Base-by-base conservation (phyloP, 176 grass and related monocot species). In the Tillandsia fasciculata region DNA sequence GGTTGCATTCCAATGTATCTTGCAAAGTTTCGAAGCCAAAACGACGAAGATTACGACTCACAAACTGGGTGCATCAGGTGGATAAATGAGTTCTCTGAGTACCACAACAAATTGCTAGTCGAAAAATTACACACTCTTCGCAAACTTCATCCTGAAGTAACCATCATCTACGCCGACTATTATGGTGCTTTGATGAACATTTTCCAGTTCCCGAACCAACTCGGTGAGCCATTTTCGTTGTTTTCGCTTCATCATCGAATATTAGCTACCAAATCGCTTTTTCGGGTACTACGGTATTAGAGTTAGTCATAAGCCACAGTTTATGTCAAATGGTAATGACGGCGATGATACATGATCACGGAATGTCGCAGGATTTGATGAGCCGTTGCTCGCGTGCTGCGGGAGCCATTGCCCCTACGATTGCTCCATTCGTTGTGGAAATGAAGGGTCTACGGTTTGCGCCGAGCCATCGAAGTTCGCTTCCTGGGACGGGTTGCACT, bases 141-240 rank as follows among this genome's bases (percentile, higher is more conserved):
- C 3, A 29, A 42, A 14, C 50, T 17, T 11, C 70, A 88, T 72
- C 83, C 78, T 0, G 26, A 26, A n/a, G 22, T 53, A 27, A 48
- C 69, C 71, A 53, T 96, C 77, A 53, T 77, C 15, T 96, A 91
- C 26, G 85, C 66, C 9, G 80, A 96, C 64, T 73, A 86, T 68
- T 96, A 91, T 49, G n/a, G 13, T 0, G 51, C 85, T 11, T 12
- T 84, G 23, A 70, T 79, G 51, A 27, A 29, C 13, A 67, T 84
- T 79, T 56, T 49, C 70, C 9, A 61, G 2, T 12, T 78, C 63
- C 88, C 88, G 0, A 53, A 12, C 8, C 71, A 79, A 52, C 81
- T 79, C 8, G 81, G 83, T 88, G 20, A 58, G 50, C 0, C 53
- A 23, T 15, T 11, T 18, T 14, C 14, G 10, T 53, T 12, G 18